Evolutionary conservation across 2,329 filamentous ascomycete genomes (phyloP).

Genomic region (Cladosporium sp.): DNA sequence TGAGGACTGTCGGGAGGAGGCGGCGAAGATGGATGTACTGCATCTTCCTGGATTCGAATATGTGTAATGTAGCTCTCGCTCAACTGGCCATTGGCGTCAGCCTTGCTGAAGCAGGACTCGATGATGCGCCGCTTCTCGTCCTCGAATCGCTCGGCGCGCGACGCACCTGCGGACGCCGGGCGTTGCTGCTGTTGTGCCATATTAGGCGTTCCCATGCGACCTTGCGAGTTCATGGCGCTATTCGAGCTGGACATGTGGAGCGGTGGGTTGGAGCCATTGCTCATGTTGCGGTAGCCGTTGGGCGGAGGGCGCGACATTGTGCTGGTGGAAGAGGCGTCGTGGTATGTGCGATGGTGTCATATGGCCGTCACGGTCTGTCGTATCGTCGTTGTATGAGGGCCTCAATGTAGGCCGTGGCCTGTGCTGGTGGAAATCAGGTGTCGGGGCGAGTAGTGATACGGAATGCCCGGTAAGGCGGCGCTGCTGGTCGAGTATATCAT

Average conservation of each 20-base stretch:
- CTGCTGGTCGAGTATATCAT: conserved; percentile 3
- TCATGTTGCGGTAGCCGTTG: conserved; percentile 12
- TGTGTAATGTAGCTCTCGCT: conserved; percentile 97
- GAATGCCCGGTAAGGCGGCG: neutral
- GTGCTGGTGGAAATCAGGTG: neutral
- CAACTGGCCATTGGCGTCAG: conserved; percentile 77
- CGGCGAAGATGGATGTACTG: conserved; percentile 73
- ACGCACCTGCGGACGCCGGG: conserved; percentile 17
- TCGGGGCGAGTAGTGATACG: neutral
- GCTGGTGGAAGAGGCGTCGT: conserved; percentile 10
- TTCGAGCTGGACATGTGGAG: conserved; percentile 4
- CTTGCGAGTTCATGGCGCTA: conserved; percentile 10
- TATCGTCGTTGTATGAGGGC: neutral
- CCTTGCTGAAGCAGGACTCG: conserved; percentile 89
- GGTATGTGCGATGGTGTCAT: conserved; percentile 9
- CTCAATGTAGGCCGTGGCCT: neutral
- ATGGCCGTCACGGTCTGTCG: neutral
- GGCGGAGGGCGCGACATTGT: conserved; percentile 16
- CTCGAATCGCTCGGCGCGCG: conserved; percentile 79
- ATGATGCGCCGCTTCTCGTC: conserved; percentile 94
- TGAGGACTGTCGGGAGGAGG: conserved; percentile 73
- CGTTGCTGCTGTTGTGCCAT: neutral
- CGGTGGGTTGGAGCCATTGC: conserved; percentile 15
- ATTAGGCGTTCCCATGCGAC: conserved; percentile 2
- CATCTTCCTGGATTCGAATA: conserved; percentile 85